Evolutionary conservation across 495 filamentous ascomycete species (phyloP), one percentile per base, ranked within the genome.

Genomic region (Collariella sp.): DNA sequence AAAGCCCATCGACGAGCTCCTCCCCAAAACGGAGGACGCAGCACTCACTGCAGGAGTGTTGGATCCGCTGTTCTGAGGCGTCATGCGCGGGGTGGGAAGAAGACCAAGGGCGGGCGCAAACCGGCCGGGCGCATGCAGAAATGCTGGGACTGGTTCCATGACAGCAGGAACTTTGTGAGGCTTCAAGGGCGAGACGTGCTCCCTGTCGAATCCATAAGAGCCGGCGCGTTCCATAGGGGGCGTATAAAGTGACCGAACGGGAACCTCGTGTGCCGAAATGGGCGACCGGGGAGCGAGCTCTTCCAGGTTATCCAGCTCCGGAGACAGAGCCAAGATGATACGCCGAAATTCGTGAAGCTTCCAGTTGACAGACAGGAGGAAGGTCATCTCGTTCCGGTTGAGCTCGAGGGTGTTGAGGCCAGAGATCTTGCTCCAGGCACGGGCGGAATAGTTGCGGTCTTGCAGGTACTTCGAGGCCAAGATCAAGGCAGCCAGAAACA

Each of bases 341-440:
- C 79, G 76, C 46, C 82, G 87, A 86, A 90, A 95, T 49, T 82
- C 78, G 62, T 66, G 93, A 39, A 98, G 80, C 62, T 87, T 86
- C 93, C 93, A 98, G 59, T 88, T 83, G 50, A 98, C 87, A 12
- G 91, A 89, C 46, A 83, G 67, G 18, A 97, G 79, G 67, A 97
- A 98, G 39, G 88, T 83, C 75, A 95, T 86, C 72, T 98, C 93
- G 66, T 96, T 97, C 59, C 87, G 83, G 71, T 97, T 97, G 69
- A 98, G 96, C 71, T 98, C 93, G 31, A 78, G 70, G 0, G 88
- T 89, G 59, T 88, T 87, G 35, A 97, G 76, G 35, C 91, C 91
- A 19, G 91, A 96, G 48, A 98, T 97, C 75, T 94, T 96, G 68
- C 93, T 96, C 93, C 93, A 98, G 19, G 93, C 93, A 34, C 89